A percentile compares a stretch with the other conserved stretches of the same genome.
These are phyloP conservation scores for Sclerotinia glacialis DNA, from an alignment of 2,329 filamentous ascomycete species.

Conservation along the genomic window DNA sequence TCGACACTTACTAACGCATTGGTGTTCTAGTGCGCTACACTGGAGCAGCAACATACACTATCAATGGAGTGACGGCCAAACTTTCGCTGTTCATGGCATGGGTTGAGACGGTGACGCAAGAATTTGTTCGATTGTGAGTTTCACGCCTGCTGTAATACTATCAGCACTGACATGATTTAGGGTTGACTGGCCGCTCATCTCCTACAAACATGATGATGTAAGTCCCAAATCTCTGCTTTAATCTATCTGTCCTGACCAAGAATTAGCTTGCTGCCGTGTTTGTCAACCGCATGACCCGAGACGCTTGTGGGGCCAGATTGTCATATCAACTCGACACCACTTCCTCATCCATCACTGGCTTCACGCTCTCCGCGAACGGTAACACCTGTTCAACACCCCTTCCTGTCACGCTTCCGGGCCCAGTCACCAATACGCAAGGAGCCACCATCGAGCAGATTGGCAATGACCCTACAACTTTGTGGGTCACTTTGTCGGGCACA, in stretches of 20 bases:
- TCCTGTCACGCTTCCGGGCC: conserved; percentile 41
- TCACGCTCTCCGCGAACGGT: conserved; percentile 44
- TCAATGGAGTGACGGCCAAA: conserved; percentile 20
- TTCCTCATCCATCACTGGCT: conserved; percentile 28
- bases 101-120: conserved; percentile 19
- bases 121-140: conserved; percentile 24
- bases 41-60: conserved; percentile 19
- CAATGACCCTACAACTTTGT: conserved; percentile 51
- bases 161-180: conserved; percentile 6
- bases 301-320: conserved; percentile 30
- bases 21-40: conserved; percentile 17
- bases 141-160: background rate
- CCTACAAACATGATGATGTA: conserved; percentile 55
- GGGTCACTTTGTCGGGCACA: conserved; percentile 47
- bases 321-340: conserved; percentile 24
- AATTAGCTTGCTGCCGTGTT: conserved; percentile 40
- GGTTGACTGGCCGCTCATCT: conserved; percentile 51
- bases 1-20: background rate
- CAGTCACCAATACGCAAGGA: conserved; percentile 28
- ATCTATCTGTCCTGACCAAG: conserved; percentile 19
- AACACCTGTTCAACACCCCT: conserved; percentile 30
- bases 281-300: conserved; percentile 44
- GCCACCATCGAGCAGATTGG: conserved; percentile 48
- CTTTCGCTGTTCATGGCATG: conserved; percentile 21
- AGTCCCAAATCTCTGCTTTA: conserved; percentile 33